Base-by-base conservation (phyloP, 441 rosid genomes). In the Euphorbia corollata region DNA sequence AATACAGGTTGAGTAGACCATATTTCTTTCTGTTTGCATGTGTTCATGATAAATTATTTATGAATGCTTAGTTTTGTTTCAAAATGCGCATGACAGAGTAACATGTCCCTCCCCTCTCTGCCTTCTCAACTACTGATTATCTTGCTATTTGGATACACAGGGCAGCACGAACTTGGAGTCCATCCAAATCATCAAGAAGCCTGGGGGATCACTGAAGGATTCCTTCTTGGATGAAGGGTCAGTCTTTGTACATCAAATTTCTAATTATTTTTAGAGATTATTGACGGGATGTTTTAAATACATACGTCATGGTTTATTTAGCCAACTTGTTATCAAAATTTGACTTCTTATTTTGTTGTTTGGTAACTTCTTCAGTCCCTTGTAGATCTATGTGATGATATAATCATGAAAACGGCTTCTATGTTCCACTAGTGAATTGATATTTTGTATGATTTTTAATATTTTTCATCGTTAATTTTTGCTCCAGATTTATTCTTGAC, bases 171-270 rank as follows among this genome's bases (percentile, higher is more conserved):
- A 92, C 75, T 78, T 92, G 68, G 97, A 92, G 77, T 63, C 98
- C 57, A 90, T 92, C 78, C 98, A 92, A 67, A 92, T 92, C 73
- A 90, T 92, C 77, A 92, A 90, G 86, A 92, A 92, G 78, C 96
- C 97, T 24, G 98, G 98, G 71, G 97, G 98, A 60, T 87, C 96
- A 38, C 78, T 90, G 19, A 87, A 45, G 71, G 98, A 88, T 83
- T 92, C 98, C 32, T 92, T 92, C 81, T 80, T 92, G 73, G 98
- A 92, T 87, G 98, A 92, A 80, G 98, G 98, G 98, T 90, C 73
- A 72, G 85, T 63, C 23, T 12, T 43, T 8, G 11, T 27, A 27
- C 32, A 27, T 27, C 1, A 27, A 27, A 56, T 27, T 32, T 13
- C 1, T 18, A 30, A 36, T 54, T 43, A 12, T 4, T 30, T 47